Percentiles rank a stretch among this genome's conserved stretches.
These are phyloP conservation scores for Auriscalpium orientale DNA, from an alignment of 768 basidiomycete genomes.

Conservation along the genomic window DNA sequence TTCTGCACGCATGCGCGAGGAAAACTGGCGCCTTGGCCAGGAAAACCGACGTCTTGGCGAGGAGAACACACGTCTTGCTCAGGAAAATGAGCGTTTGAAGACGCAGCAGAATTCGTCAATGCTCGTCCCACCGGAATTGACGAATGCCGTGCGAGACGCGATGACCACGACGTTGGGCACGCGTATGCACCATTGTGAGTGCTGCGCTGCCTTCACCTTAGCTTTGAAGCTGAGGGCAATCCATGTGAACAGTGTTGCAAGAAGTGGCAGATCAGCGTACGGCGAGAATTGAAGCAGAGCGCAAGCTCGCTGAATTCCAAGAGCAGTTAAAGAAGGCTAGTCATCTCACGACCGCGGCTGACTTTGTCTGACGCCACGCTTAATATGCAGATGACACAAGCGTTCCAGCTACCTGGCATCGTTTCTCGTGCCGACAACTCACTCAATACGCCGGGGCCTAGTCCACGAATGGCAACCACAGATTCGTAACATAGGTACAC, in stretches of 20 bases:
- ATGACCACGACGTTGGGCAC: conserved; percentile 9
- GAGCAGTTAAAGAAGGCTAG: conserved; percentile 47
- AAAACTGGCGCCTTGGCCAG: conserved; percentile 8
- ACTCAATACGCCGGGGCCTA: conserved; percentile 11
- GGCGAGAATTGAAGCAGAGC: conserved; percentile 31
- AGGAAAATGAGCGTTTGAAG: conserved; percentile 12
- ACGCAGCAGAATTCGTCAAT: neutral
- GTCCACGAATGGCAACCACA: conserved; percentile 11
- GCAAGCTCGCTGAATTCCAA: conserved; percentile 42
- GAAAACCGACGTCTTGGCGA: conserved; percentile 14
- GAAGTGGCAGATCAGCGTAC: conserved; percentile 28
- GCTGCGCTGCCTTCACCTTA: neutral
- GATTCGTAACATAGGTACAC: conserved; percentile 2
- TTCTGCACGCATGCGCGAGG: conserved; percentile 11
- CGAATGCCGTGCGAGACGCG: conserved; percentile 11
- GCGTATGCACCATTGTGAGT: conserved; percentile 11
- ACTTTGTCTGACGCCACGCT: no score
- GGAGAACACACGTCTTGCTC: conserved; percentile 11
- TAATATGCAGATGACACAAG: conserved; percentile 28
- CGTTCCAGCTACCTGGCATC: conserved; percentile 10
- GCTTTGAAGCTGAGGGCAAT: neutral
- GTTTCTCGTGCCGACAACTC: conserved; percentile 1
- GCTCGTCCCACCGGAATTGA: conserved; percentile 9
- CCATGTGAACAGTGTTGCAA: conserved; percentile 7
- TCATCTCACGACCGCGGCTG: neutral